A percentile compares a stretch with the other conserved stretches of the same genome.
These are phyloP conservation scores for Apiospora saccharicola DNA, from an alignment of 2,329 filamentous ascomycete genomes.

Conservation along the genomic window DNA sequence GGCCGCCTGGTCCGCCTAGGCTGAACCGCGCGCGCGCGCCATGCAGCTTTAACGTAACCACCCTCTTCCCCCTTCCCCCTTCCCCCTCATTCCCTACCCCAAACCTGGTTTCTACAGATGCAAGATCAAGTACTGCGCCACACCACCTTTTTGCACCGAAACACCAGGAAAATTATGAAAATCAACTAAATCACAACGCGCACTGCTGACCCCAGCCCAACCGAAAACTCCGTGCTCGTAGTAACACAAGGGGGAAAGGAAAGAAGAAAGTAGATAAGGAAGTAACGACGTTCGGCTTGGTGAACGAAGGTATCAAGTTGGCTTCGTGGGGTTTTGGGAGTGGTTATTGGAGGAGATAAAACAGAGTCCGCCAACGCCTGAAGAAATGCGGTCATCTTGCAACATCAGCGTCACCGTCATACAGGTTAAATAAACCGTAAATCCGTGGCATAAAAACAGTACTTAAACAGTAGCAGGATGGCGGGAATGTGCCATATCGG, in stretches of 20 bases:
- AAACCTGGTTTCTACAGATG: slow-evolving; percentile 7
- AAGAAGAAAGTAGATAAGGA: background rate
- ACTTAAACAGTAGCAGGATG: background rate
- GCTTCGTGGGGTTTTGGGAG: background rate
- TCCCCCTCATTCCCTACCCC: background rate
- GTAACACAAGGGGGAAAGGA: background rate
- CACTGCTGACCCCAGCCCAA: background rate
- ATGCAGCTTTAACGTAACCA: slow-evolving; percentile 20
- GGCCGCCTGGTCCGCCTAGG: slow-evolving; percentile 20
- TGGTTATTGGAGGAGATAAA: background rate
- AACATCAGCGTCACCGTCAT: background rate
- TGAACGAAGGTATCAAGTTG: background rate
- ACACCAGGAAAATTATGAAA: background rate
- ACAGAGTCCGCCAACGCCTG: background rate
- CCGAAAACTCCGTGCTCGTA: background rate
- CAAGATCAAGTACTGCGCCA: slow-evolving; percentile 11
- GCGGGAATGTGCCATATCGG: background rate
- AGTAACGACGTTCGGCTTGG: background rate
- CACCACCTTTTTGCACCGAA: background rate
- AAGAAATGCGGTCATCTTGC: background rate
- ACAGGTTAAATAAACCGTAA: background rate
- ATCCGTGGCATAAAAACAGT: background rate
- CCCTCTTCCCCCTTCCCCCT: background rate
- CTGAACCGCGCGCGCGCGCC: slow-evolving; percentile 10
- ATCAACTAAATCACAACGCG: background rate